Conservation (phyloP, 2,329 filamentous ascomycete genomes). For the Diaporthe citri region DNA sequence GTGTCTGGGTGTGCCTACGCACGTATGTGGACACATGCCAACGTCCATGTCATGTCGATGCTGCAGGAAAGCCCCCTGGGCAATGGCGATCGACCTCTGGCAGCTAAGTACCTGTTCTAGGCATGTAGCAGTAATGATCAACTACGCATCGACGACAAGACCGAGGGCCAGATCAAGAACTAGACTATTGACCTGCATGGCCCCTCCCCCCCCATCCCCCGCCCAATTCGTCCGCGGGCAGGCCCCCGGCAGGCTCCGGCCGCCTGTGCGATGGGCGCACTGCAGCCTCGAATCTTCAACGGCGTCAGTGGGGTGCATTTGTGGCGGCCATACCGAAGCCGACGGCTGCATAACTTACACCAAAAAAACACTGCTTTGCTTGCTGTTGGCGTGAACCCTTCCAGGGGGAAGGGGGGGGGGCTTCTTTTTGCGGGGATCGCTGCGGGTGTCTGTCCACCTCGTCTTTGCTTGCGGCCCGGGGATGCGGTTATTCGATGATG, state of each 20-base stretch:
- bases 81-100: background rate
- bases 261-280: conserved; percentile 29
- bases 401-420: background rate
- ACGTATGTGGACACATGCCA: background rate
- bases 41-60: background rate
- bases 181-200: conserved; percentile 5
- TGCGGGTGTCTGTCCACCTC: conserved; percentile 20
- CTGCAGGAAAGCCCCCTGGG: background rate
- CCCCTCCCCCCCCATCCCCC: background rate
- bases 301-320: conserved; percentile 20
- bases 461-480: background rate
- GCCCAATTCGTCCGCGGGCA: conserved; percentile 15
- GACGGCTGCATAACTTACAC: background rate
- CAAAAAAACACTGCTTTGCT: background rate
- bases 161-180: background rate
- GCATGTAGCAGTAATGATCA: background rate
- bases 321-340: conserved; percentile 13
- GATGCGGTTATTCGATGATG: conserved; percentile 21
- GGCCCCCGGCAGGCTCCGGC: conserved; percentile 25
- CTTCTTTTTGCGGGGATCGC: background rate
- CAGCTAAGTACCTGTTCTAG: background rate
- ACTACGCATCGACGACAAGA: background rate
- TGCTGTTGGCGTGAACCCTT: background rate
- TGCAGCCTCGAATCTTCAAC: conserved; percentile 29
- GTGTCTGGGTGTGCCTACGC: background rate